phyloP scores from a whole-genome alignment of 2,329 filamentous ascomycete species.

The Pseudogymnoascus sp. region DNA sequence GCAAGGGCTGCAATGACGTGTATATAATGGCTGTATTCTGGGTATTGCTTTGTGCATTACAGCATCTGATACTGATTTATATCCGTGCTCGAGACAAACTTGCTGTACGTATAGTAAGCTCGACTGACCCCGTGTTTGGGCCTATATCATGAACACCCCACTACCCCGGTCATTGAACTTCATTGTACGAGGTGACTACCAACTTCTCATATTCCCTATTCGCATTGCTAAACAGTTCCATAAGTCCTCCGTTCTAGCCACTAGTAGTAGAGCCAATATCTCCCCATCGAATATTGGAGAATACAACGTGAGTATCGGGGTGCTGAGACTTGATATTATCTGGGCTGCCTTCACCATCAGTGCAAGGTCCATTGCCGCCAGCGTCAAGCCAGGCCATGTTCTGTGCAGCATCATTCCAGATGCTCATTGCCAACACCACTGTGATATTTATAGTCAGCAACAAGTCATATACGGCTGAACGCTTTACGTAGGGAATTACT shows the following conservation, averaged over 20 bases:
- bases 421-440: slow-evolving; percentile 44
- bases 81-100: too few relatives aligned
- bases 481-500: slow-evolving; percentile 8
- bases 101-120: too few relatives aligned
- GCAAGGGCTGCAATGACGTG: too few relatives aligned
- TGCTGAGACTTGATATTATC: slow-evolving; percentile 38
- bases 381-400: slow-evolving; percentile 52
- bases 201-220: too few relatives aligned
- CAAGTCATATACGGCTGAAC: slow-evolving; percentile 39
- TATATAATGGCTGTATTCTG: too few relatives aligned
- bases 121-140: too few relatives aligned
- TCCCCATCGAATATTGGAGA: slow-evolving; percentile 50
- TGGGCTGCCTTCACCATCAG: slow-evolving; percentile 44
- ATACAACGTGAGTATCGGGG: slow-evolving; percentile 43
- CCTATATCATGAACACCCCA: too few relatives aligned
- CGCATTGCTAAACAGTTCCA: too few relatives aligned
- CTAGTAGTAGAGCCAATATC: slow-evolving; percentile 37
- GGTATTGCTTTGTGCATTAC: too few relatives aligned
- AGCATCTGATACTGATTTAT: too few relatives aligned
- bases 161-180: too few relatives aligned
- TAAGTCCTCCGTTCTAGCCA: not conserved
- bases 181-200: too few relatives aligned
- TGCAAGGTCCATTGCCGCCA: slow-evolving; percentile 43
- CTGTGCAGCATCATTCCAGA: slow-evolving; percentile 47
- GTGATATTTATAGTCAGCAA: slow-evolving; percentile 18